Evolutionary conservation across 306 rosid species (phyloP).

Genomic region (Hippophae rhamnoides): DNA sequence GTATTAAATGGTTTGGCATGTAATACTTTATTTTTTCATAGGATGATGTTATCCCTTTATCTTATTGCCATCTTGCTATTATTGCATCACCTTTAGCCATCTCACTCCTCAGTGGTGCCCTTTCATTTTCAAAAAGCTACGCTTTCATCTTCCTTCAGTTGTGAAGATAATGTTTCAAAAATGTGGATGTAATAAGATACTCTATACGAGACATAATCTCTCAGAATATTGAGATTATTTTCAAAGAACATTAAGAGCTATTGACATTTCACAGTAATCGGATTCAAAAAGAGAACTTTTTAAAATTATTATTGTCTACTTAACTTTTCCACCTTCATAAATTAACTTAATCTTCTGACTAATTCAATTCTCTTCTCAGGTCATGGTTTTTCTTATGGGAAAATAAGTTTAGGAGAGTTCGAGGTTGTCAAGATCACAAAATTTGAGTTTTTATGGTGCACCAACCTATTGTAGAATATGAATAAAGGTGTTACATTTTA

Average conservation of each 20-base stretch:
- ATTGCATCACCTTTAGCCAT: too few species aligned
- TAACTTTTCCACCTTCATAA: neutral
- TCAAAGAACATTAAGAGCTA: neutral
- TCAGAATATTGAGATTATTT: too few species aligned
- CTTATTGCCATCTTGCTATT: too few species aligned
- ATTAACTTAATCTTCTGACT: constrained; percentile 5
- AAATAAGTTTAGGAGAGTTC: constrained; percentile 58
- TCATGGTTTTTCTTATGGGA: constrained; percentile 64
- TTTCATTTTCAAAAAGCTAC: too few species aligned
- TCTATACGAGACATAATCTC: too few species aligned
- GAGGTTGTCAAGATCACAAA: constrained; percentile 49
- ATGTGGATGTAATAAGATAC: too few species aligned
- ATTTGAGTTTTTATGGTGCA: constrained; percentile 55
- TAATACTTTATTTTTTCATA: too few species aligned
- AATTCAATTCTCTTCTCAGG: constrained; percentile 32
- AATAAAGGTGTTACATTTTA: constrained; percentile 47
- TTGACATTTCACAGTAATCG: neutral
- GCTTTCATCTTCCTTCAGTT: too few species aligned
- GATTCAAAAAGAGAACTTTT: neutral
- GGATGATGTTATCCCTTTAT: too few species aligned
- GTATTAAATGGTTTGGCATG: too few species aligned
- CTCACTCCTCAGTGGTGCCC: too few species aligned
- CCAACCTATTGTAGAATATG: constrained; percentile 26
- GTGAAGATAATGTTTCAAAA: too few species aligned
- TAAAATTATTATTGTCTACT: neutral